Percentiles rank a stretch among this genome's conserved stretches.
Conservation (phyloP, 2,329 filamentous ascomycete species). For the Botrytis hyacinthi region DNA sequence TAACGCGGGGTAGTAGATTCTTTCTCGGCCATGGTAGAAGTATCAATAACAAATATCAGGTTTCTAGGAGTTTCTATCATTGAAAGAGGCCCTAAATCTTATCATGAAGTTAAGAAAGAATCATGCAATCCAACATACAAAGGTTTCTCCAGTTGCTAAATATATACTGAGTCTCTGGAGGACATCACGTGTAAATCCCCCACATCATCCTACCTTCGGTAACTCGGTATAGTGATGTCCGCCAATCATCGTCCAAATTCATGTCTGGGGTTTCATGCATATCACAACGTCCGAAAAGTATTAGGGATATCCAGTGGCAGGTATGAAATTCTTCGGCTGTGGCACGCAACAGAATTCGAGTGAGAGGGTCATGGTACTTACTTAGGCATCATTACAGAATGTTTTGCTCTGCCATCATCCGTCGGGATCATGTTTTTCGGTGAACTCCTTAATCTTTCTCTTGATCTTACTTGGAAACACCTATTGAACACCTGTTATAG, state of each 20-base stretch:
- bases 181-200: neutral
- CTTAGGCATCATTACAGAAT: neutral
- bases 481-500: neutral
- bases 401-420: neutral
- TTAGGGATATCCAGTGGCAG: neutral
- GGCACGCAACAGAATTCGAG: no score
- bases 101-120: neutral
- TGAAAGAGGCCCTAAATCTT: neutral
- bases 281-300: neutral
- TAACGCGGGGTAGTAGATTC: constrained; percentile 22
- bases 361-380: neutral
- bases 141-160: neutral
- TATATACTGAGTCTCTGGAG: neutral
- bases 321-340: neutral
- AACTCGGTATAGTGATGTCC: neutral
- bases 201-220: neutral
- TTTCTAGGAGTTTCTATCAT: neutral
- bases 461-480: neutral
- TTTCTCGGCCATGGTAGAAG: neutral
- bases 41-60: neutral
- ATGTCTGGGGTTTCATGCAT: neutral
- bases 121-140: neutral
- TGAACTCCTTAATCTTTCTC: neutral
- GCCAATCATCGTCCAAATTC: neutral
- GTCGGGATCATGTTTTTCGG: neutral